Conservation (phyloP, 129 eudicot species). For the Heracleum sosnowskyi region DNA sequence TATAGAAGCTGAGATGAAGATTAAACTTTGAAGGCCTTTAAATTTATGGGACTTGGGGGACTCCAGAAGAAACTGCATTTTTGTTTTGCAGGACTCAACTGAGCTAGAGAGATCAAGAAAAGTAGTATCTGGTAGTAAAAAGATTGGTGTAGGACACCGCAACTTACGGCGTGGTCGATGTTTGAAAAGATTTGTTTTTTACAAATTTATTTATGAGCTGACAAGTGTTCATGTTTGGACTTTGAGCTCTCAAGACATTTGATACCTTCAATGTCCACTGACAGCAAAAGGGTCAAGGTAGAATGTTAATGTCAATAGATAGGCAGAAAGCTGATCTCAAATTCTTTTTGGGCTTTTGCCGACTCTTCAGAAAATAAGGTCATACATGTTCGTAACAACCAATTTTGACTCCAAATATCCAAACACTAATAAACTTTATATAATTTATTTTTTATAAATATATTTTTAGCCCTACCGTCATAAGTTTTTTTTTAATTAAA, state of each 20-base stretch:
- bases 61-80: slow-evolving; percentile 29
- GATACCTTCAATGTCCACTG: not conserved
- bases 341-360: not conserved
- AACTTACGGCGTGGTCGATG: slow-evolving; percentile 3
- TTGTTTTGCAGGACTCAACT: not conserved
- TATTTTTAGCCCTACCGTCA: too few species aligned
- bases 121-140: not conserved
- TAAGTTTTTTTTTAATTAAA: too few species aligned
- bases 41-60: slow-evolving; percentile 23
- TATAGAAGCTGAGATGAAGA: slow-evolving; percentile 28
- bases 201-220: not conserved
- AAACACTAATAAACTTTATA: too few species aligned
- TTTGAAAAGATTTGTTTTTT: too few species aligned
- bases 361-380: not conserved
- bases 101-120: not conserved
- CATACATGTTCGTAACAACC: not conserved
- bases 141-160: slow-evolving; percentile 3
- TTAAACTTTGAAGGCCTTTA: slow-evolving; percentile 19
- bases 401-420: too few species aligned
- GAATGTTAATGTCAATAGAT: not conserved
- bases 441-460: too few species aligned
- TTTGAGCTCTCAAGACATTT: not conserved
- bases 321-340: not conserved
- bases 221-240: not conserved
- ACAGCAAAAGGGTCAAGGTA: not conserved